A percentile compares a stretch with the other conserved stretches of the same genome.
Evolutionary conservation across 1,284 basidiomycete genomes (phyloP).

Genomic region (Austroboletus olivaceoglutinosus): DNA sequence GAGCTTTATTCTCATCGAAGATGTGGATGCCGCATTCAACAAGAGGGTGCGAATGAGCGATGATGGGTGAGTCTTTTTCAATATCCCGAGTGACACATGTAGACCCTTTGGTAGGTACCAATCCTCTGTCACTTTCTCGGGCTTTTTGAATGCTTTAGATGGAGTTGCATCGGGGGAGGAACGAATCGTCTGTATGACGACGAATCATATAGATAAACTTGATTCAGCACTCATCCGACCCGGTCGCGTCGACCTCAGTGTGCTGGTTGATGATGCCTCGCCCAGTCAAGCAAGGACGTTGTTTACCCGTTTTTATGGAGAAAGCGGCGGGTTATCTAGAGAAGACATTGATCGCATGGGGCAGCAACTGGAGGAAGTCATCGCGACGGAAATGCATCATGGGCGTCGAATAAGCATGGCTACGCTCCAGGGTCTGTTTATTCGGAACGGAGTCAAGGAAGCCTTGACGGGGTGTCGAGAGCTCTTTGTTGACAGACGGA

Average conservation of each 20-base stretch:
- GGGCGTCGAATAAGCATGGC: slow-evolving; percentile 87
- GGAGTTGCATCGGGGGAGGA: slow-evolving; percentile 97
- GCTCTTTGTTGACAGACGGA: slow-evolving; percentile 45
- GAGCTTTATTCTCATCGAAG: slow-evolving; percentile 92
- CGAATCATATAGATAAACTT: slow-evolving; percentile 85
- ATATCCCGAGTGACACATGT: slow-evolving; percentile 2
- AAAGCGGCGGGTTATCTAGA: slow-evolving; percentile 33
- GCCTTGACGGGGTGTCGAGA: slow-evolving; percentile 58
- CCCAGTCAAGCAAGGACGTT: slow-evolving; percentile 78
- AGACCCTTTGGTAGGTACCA: slow-evolving; percentile 62
- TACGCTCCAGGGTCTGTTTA: slow-evolving; percentile 89
- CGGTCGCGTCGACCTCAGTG: slow-evolving; percentile 87
- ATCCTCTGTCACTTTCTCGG: slow-evolving; percentile 95
- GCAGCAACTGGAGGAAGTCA: slow-evolving; percentile 48
- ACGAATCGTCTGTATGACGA: slow-evolving; percentile 98
- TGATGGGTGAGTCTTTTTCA: slow-evolving; percentile 65
- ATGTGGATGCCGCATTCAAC: slow-evolving; percentile 98
- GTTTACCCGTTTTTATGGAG: slow-evolving; percentile 84
- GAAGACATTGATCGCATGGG: slow-evolving; percentile 48
- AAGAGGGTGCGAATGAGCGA: slow-evolving; percentile 85
- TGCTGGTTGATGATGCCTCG: slow-evolving; percentile 86
- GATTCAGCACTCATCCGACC: slow-evolving; percentile 95
- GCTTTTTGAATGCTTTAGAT: slow-evolving; percentile 95
- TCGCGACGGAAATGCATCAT: slow-evolving; percentile 49
- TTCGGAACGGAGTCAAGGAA: slow-evolving; percentile 65